Percentiles rank a stretch among this genome's conserved stretches.
Conservation (phyloP, 1,139 yeast genomes). For the Spencermartinsiella ligniputridi region DNA sequence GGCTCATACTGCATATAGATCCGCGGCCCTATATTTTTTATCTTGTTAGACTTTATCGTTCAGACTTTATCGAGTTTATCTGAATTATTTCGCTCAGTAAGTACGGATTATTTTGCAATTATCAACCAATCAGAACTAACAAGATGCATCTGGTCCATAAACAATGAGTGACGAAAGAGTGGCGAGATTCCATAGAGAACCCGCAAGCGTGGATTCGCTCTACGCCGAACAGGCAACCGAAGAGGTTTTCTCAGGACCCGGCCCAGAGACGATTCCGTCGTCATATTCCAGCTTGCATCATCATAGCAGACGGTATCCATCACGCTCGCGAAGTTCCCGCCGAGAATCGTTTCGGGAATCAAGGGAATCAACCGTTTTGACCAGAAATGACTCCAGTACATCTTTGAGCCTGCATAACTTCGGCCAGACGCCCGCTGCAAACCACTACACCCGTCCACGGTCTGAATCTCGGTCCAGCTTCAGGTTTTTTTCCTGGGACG, state of each 20-base stretch:
- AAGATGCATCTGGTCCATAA: neutral
- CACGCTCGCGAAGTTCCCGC: constrained; percentile 28
- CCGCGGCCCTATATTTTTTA: too few relatives aligned
- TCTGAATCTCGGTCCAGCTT: constrained; percentile 42
- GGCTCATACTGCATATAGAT: too few relatives aligned
- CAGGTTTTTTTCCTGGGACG: constrained; percentile 76
- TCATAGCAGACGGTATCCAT: constrained; percentile 43
- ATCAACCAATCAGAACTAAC: too few relatives aligned
- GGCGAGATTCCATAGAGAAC: neutral
- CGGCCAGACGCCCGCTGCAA: constrained; percentile 5
- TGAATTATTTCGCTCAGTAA: too few relatives aligned
- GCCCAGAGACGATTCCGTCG: constrained; percentile 83
- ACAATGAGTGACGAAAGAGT: neutral
- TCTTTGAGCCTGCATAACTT: constrained; percentile 7
- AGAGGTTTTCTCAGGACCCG: constrained; percentile 89
- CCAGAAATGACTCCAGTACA: constrained; percentile 1
- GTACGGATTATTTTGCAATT: too few relatives aligned
- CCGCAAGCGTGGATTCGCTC: constrained; percentile 13
- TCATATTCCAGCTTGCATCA: constrained; percentile 87
- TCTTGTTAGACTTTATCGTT: too few relatives aligned
- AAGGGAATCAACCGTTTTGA: neutral
- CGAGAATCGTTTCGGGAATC: constrained; percentile 16
- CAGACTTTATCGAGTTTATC: too few relatives aligned
- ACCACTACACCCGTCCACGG: constrained; percentile 16
- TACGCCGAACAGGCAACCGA: constrained; percentile 37